Conservation (phyloP, 176 grass and related monocot species). For the Panicum miliaceum region DNA sequence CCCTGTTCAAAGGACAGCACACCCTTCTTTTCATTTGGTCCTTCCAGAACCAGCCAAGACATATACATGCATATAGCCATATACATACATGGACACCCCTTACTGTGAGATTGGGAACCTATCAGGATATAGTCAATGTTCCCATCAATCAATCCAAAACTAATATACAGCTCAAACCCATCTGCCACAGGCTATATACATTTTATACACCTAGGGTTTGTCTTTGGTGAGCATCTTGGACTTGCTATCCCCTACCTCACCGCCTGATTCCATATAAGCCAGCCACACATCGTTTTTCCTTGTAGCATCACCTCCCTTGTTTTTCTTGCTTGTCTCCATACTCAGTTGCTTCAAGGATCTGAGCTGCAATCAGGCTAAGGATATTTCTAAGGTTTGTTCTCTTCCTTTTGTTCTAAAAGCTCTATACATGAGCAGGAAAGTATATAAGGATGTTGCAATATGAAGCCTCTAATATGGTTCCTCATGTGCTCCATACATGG, state of each 20-base stretch:
- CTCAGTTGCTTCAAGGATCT: slow-evolving; percentile 41
- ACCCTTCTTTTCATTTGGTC: slow-evolving; percentile 58
- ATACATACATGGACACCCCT: slow-evolving; percentile 24
- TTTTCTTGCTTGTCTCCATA: slow-evolving; percentile 65
- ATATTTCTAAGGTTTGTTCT: slow-evolving; percentile 69
- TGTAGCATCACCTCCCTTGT: slow-evolving; percentile 43
- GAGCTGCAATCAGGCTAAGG: slow-evolving; percentile 39
- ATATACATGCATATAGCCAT: slow-evolving; percentile 28
- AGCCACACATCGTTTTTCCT: slow-evolving; percentile 28
- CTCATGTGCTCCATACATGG: slow-evolving; percentile 6
- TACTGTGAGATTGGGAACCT: slow-evolving; percentile 45
- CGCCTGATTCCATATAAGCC: slow-evolving; percentile 49
- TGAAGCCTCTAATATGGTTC: slow-evolving; percentile 18
- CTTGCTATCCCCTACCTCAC: slow-evolving; percentile 46
- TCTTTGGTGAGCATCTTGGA: slow-evolving; percentile 57
- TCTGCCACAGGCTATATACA: slow-evolving; percentile 37
- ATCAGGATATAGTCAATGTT: slow-evolving; percentile 56
- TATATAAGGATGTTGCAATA: slow-evolving; percentile 43
- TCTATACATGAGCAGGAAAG: slow-evolving; percentile 31
- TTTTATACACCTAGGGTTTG: slow-evolving; percentile 51
- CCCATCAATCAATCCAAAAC: slow-evolving; percentile 53
- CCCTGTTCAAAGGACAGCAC: slow-evolving; percentile 67
- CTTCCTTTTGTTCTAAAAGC: slow-evolving; percentile 40
- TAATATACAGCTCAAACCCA: slow-evolving; percentile 64
- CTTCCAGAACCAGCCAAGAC: slow-evolving; percentile 65